Conservation (phyloP, 371 early-diverging fungal genomes). For the Mortierella sp. region DNA sequence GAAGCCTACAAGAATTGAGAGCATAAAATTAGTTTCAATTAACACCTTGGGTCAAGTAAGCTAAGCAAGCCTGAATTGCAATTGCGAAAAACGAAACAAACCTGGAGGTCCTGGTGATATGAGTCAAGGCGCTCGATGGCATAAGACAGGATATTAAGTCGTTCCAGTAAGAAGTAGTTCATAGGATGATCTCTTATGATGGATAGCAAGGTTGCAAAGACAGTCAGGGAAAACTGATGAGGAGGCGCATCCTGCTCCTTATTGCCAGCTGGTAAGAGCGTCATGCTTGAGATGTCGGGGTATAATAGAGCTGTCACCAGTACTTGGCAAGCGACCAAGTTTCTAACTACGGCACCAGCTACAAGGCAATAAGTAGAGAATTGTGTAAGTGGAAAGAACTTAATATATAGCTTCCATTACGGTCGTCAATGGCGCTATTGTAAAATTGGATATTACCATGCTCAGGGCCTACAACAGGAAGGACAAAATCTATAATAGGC, state of each 20-base stretch:
- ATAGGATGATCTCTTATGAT: constrained; percentile 62
- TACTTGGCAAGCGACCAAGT: constrained; percentile 62
- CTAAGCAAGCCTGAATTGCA: no score
- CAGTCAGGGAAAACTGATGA: constrained; percentile 35
- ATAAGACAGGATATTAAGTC: constrained; percentile 63
- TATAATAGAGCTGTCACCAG: constrained; percentile 61
- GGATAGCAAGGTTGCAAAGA: constrained; percentile 59
- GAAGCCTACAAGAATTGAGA: constrained; percentile 47
- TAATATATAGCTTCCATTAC: background rate
- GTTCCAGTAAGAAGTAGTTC: constrained; percentile 70
- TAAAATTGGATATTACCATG: no score
- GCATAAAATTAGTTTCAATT: no score
- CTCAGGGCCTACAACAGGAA: constrained; percentile 57
- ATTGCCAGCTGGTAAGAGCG: constrained; percentile 26
- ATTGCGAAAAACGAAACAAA: constrained; percentile 17
- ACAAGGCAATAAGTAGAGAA: background rate
- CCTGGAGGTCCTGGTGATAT: constrained; percentile 64
- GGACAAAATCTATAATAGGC: constrained; percentile 41
- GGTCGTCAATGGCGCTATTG: no score
- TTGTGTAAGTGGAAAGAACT: background rate
- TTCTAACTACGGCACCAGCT: constrained; percentile 60
- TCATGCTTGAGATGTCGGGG: constrained; percentile 50
- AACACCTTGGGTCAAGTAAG: no score
- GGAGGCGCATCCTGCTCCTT: constrained; percentile 46
- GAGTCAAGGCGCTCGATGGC: constrained; percentile 70